Conservation (phyloP, 768 basidiomycete genomes). For the Lactarius vividus region DNA sequence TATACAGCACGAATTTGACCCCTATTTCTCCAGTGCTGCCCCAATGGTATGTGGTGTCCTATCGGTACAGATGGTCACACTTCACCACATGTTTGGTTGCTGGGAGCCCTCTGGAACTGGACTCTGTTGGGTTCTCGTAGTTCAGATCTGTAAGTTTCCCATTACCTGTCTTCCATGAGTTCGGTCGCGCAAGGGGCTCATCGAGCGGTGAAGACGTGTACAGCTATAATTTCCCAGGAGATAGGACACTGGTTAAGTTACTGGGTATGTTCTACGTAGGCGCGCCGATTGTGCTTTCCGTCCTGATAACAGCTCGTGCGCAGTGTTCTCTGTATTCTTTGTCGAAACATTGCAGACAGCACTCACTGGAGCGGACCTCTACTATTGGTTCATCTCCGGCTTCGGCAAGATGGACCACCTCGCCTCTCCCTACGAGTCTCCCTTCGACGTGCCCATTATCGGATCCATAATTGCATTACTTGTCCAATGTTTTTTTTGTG, state of each 20-base stretch:
- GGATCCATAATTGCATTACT: conserved; percentile 31
- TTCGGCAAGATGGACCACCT: conserved; percentile 33
- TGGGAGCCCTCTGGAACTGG: conserved; percentile 29
- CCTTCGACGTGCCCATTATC: conserved; percentile 33
- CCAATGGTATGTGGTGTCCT: not conserved
- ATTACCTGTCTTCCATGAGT: too few species aligned
- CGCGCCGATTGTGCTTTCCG: too few species aligned
- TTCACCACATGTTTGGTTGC: not conserved
- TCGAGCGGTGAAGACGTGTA: conserved; percentile 12
- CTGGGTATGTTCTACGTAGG: conserved; percentile 4
- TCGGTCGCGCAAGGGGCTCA: not conserved
- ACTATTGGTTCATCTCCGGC: conserved; percentile 34
- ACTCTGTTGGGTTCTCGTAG: conserved; percentile 31
- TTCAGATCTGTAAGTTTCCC: conserved; percentile 34
- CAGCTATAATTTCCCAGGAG: conserved; percentile 14
- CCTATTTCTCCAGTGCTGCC: not conserved
- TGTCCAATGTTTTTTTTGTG: conserved; percentile 36
- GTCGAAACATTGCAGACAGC: conserved; percentile 31
- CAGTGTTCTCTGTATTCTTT: conserved; percentile 32
- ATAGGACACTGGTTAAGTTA: not conserved
- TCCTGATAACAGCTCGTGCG: not conserved
- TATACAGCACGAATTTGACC: not conserved
- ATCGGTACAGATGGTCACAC: too few species aligned
- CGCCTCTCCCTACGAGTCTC: conserved; percentile 25
- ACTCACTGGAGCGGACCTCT: conserved; percentile 32